phyloP scores from a whole-genome alignment of 805 yeast genomes.

The Candida ulmi region DNA sequence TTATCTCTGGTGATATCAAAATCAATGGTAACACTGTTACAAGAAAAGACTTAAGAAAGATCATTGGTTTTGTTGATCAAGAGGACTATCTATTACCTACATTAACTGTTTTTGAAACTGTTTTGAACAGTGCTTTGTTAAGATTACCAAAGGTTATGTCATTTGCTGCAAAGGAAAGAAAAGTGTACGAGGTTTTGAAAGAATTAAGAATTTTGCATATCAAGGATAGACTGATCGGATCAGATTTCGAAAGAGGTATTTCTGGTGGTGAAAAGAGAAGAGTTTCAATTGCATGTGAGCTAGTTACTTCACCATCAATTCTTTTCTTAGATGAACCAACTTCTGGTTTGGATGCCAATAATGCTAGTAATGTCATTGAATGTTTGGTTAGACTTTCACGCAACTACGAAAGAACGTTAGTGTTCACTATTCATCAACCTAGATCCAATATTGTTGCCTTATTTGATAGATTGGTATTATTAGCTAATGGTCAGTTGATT shows the following conservation, averaged over 20 bases:
- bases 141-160: slow-evolving; percentile 81
- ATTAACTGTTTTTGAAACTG: slow-evolving; percentile 92
- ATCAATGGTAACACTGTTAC: slow-evolving; percentile 62
- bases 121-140: slow-evolving; percentile 82
- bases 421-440: slow-evolving; percentile 96
- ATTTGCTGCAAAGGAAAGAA: slow-evolving; percentile 60
- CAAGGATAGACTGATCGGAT: slow-evolving; percentile 82
- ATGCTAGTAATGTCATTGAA: slow-evolving; percentile 88
- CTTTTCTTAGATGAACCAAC: slow-evolving; percentile 90
- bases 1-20: slow-evolving; percentile 56
- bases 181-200: slow-evolving; percentile 79
- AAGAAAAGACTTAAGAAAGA: slow-evolving; percentile 45
- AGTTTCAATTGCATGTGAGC: slow-evolving; percentile 89
- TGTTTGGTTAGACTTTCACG: slow-evolving; percentile 74
- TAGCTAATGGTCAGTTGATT: slow-evolving; percentile 80
- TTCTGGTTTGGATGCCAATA: slow-evolving; percentile 90
- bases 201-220: slow-evolving; percentile 82
- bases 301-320: slow-evolving; percentile 83
- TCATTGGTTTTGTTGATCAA: slow-evolving; percentile 94
- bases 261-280: slow-evolving; percentile 91
- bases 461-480: slow-evolving; percentile 74
- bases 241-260: slow-evolving; percentile 85
- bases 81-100: slow-evolving; percentile 90
- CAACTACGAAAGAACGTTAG: slow-evolving; percentile 78
- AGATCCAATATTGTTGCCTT: slow-evolving; percentile 90